Base-by-base conservation (phyloP, 164 flowering plant genomes). In the Nelumbo lutea region DNA sequence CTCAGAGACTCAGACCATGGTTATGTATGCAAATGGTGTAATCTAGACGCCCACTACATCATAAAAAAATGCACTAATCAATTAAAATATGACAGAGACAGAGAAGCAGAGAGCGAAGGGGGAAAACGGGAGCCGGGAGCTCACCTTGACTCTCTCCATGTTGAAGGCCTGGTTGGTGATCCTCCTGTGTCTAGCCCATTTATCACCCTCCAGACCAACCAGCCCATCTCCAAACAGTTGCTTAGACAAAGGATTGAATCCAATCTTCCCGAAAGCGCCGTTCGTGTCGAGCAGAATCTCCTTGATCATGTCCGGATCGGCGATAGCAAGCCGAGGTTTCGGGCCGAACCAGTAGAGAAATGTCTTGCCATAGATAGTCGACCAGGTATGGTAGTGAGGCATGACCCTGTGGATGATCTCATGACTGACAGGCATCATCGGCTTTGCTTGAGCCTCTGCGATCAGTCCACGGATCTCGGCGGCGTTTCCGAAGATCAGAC, bases 281-380 rank as follows among this genome's bases (percentile, higher is more conserved):
- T 55, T 53, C 3, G 75, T 70, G 58, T 78, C 78, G 62, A 81
- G 11, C n/a, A 86, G 60, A n/a, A 83, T 79, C 67, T 85, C 90
- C 71, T 82, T 85, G 39, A 88, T 83, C 80, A 85, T 59, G 2
- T 83, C 85, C 42, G 86, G 87, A 14, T 90, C 96, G 13, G 85
- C 42, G 6, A 83, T 67, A 2, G 89, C 89, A 55, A 90, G 55
- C 61, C 83, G 53, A 51, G 55, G 88, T 56, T 48, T 79, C 0
- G 80, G 40, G 47, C 96, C 93, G 68, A 86, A 85, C 96, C 96
- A 88, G 74, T 77, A 87, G 1, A 90, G 73, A 59, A 83, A 88
- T 2, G 72, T 86, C 68, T 81, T 80, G 52, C 93, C 93, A 66
- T 87, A 90, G 41, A 60, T 42, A 27, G n/a, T 40, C 0, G 89